Conservation (phyloP, 495 filamentous ascomycete species). For the Mytilinidion resinicola region DNA sequence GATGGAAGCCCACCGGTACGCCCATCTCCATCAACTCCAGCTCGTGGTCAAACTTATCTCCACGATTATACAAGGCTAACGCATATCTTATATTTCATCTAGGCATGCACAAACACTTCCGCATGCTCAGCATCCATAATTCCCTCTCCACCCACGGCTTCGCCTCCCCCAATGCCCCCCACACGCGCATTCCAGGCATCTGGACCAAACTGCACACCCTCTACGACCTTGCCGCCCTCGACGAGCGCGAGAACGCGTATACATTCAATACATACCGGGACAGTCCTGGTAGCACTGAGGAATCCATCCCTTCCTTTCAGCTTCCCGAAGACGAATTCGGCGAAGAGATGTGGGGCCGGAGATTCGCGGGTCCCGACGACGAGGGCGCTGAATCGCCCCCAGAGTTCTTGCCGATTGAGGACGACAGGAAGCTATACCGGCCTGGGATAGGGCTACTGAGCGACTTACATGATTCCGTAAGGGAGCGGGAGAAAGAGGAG, state of each 20-base stretch:
- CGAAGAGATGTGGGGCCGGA: slow-evolving; percentile 63
- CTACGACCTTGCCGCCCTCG: slow-evolving; percentile 82
- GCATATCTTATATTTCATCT: slow-evolving; percentile 30
- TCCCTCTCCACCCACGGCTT: slow-evolving; percentile 83
- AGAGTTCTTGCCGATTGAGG: slow-evolving; percentile 34
- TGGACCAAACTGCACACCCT: slow-evolving; percentile 80
- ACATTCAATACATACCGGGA: slow-evolving; percentile 18
- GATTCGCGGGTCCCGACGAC: slow-evolving; percentile 37
- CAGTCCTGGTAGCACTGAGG: slow-evolving; percentile 52
- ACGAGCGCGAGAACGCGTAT: slow-evolving; percentile 60
- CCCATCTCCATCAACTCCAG: not conserved
- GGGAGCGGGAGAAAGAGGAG: slow-evolving; percentile 21
- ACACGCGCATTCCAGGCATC: slow-evolving; percentile 83
- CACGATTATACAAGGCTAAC: not conserved
- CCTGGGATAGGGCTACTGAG: slow-evolving; percentile 20
- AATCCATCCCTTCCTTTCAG: slow-evolving; percentile 58
- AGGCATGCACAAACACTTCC: slow-evolving; percentile 98
- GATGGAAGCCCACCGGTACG: slow-evolving; percentile 88
- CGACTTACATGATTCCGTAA: slow-evolving; percentile 10
- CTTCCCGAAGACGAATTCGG: slow-evolving; percentile 74
- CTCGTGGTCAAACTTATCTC: slow-evolving; percentile 6
- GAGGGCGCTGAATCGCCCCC: slow-evolving; percentile 48
- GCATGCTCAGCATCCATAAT: slow-evolving; percentile 82
- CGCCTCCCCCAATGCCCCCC: slow-evolving; percentile 54
- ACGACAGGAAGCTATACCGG: slow-evolving; percentile 23